Evolutionary conservation across 768 basidiomycete genomes (phyloP), one percentile per base, ranked within the genome.

Genomic region (Xerocomus brunneocitrinus): DNA sequence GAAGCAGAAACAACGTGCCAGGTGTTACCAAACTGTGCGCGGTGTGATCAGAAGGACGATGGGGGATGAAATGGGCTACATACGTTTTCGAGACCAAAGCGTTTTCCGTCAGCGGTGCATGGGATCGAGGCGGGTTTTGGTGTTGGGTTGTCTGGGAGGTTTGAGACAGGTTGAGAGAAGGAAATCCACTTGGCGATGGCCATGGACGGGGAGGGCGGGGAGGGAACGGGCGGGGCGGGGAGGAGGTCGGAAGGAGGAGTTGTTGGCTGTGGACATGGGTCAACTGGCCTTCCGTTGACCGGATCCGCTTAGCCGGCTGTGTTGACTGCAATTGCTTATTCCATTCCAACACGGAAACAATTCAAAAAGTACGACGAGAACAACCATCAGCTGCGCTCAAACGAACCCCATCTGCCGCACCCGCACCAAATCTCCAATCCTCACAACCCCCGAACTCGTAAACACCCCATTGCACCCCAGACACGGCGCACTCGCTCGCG

Each of bases 41-140:
- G 44, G 47, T 8, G 24, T 27, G 56, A 48, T 61, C 39, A 64
- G 50, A 38, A 25, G 49, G 36, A 53, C 47, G 12, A 22, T 43
- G 30, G 47, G 5, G 28, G 55, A 48, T 43, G 43, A n/a, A 49
- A 27, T 46, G 42, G 38, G 42, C 22, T 19, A 81, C 93, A 65
- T 69, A 95, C 93, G 70, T 98, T 98, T 78, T 97, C 95, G 49
- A 97, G 76, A n/a, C 95, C 95, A 76, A 95, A 95, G 66, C 84
- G 87, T 78, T 93, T 92, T 54, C 80, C 81, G 71, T 90, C 88
- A 53, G 89, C 82, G 30, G 63, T 58, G 14, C 81, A 75, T 45
- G 77, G 74, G 56, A 74, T 62, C 36, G 74, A 71, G 35, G 70
- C 58, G 50, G 73, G 66, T 41, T 62, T 54, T 6, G 71, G 64